Percentiles rank a stretch among this genome's conserved stretches.
Conservation (phyloP, 768 basidiomycete species). For the Dictyophora rubrovolvata region DNA sequence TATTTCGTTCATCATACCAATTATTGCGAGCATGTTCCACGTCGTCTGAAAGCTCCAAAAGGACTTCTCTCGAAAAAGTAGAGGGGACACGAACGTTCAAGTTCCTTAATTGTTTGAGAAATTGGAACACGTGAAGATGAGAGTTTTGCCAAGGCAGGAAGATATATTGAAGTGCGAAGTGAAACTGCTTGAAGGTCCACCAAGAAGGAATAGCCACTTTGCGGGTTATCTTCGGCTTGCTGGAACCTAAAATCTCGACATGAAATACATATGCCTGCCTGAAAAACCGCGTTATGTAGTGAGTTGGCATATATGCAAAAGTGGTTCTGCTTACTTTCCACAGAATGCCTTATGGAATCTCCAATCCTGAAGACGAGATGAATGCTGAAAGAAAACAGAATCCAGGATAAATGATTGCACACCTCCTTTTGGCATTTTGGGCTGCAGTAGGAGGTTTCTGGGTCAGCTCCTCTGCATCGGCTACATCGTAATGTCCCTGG, state of each 20-base stretch:
- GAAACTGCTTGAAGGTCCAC: background rate
- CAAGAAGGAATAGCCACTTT: background rate
- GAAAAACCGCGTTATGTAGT: background rate
- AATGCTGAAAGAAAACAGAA: background rate
- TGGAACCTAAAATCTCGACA: background rate
- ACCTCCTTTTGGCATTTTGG: background rate
- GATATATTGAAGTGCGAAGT: background rate
- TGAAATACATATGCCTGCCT: background rate
- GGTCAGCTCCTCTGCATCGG: background rate
- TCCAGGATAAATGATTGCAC: background rate
- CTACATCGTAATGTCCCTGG: too few species aligned
- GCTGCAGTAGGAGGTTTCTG: background rate
- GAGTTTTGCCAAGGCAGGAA: background rate
- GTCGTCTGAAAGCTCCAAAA: background rate
- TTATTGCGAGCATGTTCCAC: too few species aligned
- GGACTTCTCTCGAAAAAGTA: background rate
- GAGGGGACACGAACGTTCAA: background rate
- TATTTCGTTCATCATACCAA: background rate
- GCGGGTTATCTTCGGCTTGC: background rate
- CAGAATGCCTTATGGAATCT: background rate
- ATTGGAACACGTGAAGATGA: background rate
- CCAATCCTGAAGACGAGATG: background rate
- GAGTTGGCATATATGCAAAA: background rate
- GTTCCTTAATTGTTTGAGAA: background rate
- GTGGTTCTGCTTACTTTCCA: background rate